Conservation (phyloP, 495 filamentous ascomycete species). For the Penicillium steckii region DNA sequence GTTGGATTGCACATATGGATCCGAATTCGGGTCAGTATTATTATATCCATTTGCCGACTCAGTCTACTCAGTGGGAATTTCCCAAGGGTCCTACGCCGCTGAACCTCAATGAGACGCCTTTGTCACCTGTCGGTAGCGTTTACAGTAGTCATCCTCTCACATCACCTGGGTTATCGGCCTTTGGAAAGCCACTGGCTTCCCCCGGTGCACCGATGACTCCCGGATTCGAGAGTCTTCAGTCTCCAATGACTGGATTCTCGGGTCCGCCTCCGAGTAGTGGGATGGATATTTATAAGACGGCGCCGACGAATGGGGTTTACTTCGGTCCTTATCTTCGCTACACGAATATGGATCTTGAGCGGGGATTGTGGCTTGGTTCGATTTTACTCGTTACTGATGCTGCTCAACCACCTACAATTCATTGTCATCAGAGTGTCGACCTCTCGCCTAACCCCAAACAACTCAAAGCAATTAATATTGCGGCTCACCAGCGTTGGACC, state of each 20-base stretch:
- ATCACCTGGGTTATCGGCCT: constrained; percentile 67
- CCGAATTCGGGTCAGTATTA: constrained; percentile 96
- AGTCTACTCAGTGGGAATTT: constrained; percentile 98
- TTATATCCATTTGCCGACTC: constrained; percentile 94
- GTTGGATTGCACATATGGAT: constrained; percentile 97
- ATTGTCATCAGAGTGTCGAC: constrained; percentile 88
- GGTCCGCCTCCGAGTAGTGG: constrained; percentile 85
- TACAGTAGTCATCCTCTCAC: constrained; percentile 71
- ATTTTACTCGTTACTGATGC: constrained; percentile 85
- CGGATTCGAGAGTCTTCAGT: constrained; percentile 71
- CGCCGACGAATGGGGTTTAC: constrained; percentile 95
- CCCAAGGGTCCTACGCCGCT: constrained; percentile 87
- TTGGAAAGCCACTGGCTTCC: constrained; percentile 74
- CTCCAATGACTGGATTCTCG: constrained; percentile 71
- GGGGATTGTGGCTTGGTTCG: constrained; percentile 83
- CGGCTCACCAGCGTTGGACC: constrained; percentile 85
- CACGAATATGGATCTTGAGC: constrained; percentile 94
- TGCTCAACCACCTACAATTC: constrained; percentile 93
- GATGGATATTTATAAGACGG: constrained; percentile 88
- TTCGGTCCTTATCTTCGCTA: constrained; percentile 96
- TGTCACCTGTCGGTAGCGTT: constrained; percentile 77
- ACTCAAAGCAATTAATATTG: constrained; percentile 79
- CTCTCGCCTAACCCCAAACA: constrained; percentile 92
- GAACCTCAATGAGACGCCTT: constrained; percentile 70
- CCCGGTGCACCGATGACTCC: constrained; percentile 73